These are phyloP conservation scores for Stephanocyclus meneghinianus DNA, from an alignment of 352 stramenopile genomes.

Conservation along the genomic window DNA sequence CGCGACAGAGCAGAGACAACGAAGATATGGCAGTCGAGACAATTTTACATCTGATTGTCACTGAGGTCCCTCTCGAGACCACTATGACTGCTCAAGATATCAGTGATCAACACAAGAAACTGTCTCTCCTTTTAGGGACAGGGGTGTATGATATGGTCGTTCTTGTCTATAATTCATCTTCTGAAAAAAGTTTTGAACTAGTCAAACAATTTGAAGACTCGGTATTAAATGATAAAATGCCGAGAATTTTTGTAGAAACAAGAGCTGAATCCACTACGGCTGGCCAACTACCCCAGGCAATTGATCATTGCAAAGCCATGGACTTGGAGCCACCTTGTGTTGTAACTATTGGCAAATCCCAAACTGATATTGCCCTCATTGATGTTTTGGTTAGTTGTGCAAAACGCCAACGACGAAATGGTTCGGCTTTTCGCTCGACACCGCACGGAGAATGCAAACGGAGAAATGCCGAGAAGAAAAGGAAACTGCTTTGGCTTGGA, in stretches of 20 bases:
- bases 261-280: constrained; percentile 19
- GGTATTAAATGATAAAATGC: constrained; percentile 65
- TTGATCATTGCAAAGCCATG: constrained; percentile 58
- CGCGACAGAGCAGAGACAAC: constrained; percentile 11
- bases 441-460: constrained; percentile 51
- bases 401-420: constrained; percentile 34
- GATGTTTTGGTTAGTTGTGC: constrained; percentile 58
- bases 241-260: constrained; percentile 65
- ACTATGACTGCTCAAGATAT: constrained; percentile 16
- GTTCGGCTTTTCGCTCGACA: constrained; percentile 49
- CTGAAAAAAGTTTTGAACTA: constrained; percentile 55
- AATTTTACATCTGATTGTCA: constrained; percentile 70
- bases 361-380: constrained; percentile 30
- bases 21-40: constrained; percentile 38
- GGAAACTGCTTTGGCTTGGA: constrained; percentile 72
- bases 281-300: constrained; percentile 10
- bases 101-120: constrained; percentile 36
- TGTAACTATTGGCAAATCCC: constrained; percentile 35
- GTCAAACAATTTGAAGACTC: constrained; percentile 59
- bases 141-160: constrained; percentile 67
- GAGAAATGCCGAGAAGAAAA: constrained; percentile 33
- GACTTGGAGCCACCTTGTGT: constrained; percentile 67
- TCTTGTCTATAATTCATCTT: constrained; percentile 62
- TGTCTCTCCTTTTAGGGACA: constrained; percentile 43
- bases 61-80: constrained; percentile 55